These are phyloP conservation scores for Saccharum hybrid DNA, from an alignment of 202 grass and related monocot species.

Conservation along the genomic window DNA sequence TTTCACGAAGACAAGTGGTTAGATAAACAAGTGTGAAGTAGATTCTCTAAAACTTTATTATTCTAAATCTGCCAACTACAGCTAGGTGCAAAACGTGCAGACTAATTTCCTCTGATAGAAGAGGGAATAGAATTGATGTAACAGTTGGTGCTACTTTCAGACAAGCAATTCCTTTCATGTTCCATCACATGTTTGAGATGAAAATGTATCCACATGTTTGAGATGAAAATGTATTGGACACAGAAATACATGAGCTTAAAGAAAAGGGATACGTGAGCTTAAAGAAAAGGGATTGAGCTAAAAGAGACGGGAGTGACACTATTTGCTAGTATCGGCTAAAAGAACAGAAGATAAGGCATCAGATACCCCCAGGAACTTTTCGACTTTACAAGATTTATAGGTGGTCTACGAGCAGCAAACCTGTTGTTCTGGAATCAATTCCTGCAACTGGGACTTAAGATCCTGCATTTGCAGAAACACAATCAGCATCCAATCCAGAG, in stretches of 20 bases:
- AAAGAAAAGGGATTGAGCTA: background rate
- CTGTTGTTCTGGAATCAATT: constrained; percentile 98
- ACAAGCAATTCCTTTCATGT: background rate
- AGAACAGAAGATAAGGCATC: constrained; percentile 31
- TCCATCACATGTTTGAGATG: background rate
- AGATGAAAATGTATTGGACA: background rate
- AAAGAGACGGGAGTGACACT: background rate
- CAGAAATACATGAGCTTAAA: constrained; percentile 1
- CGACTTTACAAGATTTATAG: constrained; percentile 24
- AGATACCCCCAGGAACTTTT: constrained; percentile 2
- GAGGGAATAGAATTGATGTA: background rate
- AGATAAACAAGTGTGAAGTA: background rate
- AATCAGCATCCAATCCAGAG: constrained; percentile 25
- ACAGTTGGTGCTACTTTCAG: background rate
- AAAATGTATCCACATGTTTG: background rate
- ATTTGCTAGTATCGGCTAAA: background rate
- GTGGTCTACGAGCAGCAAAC: constrained; percentile 43
- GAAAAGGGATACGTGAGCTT: background rate
- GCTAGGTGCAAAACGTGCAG: background rate
- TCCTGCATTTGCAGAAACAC: constrained; percentile 72
- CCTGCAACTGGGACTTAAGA: constrained; percentile 88
- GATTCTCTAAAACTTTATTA: background rate
- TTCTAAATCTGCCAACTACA: background rate
- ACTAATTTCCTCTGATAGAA: background rate
- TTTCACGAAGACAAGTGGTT: constrained; percentile 15